A percentile compares a stretch with the other conserved stretches of the same genome.
phyloP scores from a whole-genome alignment of 352 stramenopile genomes.

The Pilasporangium apinafurcum region DNA sequence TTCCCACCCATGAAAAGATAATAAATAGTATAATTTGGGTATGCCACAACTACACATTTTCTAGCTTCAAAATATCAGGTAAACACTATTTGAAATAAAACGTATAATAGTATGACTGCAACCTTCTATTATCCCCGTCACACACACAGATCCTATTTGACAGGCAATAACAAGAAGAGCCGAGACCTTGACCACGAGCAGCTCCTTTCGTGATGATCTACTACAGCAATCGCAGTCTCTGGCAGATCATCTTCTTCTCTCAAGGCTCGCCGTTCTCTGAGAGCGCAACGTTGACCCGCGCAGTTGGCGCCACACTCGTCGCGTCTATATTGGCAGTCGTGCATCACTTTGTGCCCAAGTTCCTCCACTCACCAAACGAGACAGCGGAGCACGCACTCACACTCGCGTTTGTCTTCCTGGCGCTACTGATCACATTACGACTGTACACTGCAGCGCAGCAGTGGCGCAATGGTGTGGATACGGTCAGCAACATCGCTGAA shows the following conservation, averaged over 20 bases:
- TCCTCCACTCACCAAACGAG: conserved; percentile 10
- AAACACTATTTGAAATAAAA: too few species aligned
- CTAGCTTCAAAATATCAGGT: too few species aligned
- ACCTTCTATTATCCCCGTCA: too few species aligned
- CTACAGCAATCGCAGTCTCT: conserved; percentile 32
- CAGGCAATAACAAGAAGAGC: too few species aligned
- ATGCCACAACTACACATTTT: too few species aligned
- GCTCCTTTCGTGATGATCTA: conserved; percentile 33
- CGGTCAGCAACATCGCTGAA: conserved; percentile 32
- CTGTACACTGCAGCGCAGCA: conserved; percentile 31
- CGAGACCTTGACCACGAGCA: too few species aligned
- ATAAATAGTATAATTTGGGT: too few species aligned
- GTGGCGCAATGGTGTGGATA: conserved; percentile 36
- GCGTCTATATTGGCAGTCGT: conserved; percentile 14
- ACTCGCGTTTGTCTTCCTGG: conserved; percentile 23
- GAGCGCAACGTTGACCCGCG: conserved; percentile 16
- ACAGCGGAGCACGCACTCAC: conserved; percentile 27
- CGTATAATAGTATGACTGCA: too few species aligned
- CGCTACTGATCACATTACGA: conserved; percentile 31
- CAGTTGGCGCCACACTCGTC: conserved; percentile 10
- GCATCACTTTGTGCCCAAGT: conserved; percentile 12
- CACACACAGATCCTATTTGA: too few species aligned
- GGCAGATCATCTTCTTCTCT: conserved; percentile 23
- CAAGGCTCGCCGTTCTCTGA: conserved; percentile 26
- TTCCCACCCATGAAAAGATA: too few species aligned